Evolutionary conservation across 441 rosid species (phyloP).

Genomic region (Sinapis alba): DNA sequence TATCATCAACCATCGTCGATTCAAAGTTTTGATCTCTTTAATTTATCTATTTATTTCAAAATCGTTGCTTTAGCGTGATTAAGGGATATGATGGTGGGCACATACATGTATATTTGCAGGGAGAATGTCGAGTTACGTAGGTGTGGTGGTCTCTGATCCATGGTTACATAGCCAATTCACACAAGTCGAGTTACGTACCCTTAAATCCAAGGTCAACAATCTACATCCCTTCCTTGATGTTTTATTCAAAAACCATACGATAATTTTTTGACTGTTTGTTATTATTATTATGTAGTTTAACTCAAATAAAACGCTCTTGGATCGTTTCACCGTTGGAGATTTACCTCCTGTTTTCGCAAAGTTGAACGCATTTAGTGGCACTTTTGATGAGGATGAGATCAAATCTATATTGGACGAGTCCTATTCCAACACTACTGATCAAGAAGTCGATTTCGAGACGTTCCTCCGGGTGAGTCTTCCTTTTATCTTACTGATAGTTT

Average conservation of each 20-base stretch:
- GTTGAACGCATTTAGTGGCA: slow-evolving; percentile 69
- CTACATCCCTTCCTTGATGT: not conserved
- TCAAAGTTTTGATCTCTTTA: not conserved
- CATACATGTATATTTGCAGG: not conserved
- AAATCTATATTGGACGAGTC: slow-evolving; percentile 60
- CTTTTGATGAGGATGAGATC: slow-evolving; percentile 69
- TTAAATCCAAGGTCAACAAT: slow-evolving; percentile 75
- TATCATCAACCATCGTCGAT: not conserved
- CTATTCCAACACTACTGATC: slow-evolving; percentile 42
- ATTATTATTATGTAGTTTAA: slow-evolving; percentile 53
- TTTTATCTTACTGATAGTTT: no score
- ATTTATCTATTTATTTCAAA: not conserved
- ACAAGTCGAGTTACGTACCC: slow-evolving; percentile 93
- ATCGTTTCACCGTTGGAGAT: slow-evolving; percentile 62
- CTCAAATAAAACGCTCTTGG: slow-evolving; percentile 58
- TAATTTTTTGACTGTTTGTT: slow-evolving; percentile 3
- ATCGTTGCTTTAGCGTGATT: slow-evolving; percentile 2
- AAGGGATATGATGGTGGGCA: not conserved
- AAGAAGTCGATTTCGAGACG: slow-evolving; percentile 85
- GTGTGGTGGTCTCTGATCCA: slow-evolving; percentile 94
- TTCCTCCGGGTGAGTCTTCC: slow-evolving; percentile 74
- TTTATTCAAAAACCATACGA: not conserved
- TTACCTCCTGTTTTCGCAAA: slow-evolving; percentile 70
- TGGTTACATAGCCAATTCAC: slow-evolving; percentile 99
- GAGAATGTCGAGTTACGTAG: slow-evolving; percentile 87